A percentile compares a stretch with the other conserved stretches of the same genome.
Conservation (phyloP, 148 eudicot species). For the Vaccinium myrtillus region DNA sequence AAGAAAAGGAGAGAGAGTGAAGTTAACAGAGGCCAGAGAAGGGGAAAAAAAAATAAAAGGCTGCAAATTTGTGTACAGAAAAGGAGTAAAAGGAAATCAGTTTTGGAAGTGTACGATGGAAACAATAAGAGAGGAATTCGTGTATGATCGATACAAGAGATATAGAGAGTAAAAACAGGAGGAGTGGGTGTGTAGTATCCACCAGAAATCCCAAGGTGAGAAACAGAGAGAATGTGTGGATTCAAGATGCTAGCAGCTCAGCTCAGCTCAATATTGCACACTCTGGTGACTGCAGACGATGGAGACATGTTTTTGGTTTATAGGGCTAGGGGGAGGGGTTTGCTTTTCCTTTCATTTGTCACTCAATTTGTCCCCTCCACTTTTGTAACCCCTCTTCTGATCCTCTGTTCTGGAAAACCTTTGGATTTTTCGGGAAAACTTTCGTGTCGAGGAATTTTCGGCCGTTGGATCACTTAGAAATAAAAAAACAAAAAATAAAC, state of each 20-base stretch:
- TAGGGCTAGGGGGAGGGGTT: not conserved
- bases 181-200: not conserved
- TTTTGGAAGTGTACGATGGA: too few species aligned
- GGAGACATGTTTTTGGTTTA: not conserved
- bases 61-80: too few species aligned
- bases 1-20: not conserved
- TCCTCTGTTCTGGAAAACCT: too few species aligned
- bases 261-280: too few species aligned
- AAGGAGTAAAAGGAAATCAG: too few species aligned
- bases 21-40: not conserved
- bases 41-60: not conserved
- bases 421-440: too few species aligned
- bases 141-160: too few species aligned
- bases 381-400: not conserved
- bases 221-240: not conserved
- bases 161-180: not conserved
- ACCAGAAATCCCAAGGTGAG: not conserved
- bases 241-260: not conserved
- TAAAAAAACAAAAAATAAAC: too few species aligned
- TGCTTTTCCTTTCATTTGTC: constrained; percentile 2
- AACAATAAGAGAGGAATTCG: too few species aligned
- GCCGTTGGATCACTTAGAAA: too few species aligned
- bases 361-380: constrained; percentile 12
- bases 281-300: not conserved
- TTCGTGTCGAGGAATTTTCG: too few species aligned